A percentile compares a stretch with the other conserved stretches of the same genome.
phyloP scores from a whole-genome alignment of 768 basidiomycete genomes.

The Termitomyces sp. region DNA sequence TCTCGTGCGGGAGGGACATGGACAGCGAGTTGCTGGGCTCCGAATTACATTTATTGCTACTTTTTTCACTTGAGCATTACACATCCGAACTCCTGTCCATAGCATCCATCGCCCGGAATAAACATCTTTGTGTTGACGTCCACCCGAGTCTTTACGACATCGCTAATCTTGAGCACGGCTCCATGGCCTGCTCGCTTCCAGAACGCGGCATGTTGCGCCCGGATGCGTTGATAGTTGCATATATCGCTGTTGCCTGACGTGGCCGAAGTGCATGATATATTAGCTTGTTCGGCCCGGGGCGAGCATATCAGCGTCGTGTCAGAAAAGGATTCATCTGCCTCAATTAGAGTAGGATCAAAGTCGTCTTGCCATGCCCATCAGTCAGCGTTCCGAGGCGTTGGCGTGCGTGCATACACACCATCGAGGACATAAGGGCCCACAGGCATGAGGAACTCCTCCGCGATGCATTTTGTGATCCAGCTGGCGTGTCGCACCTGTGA shows the following conservation, averaged over 20 bases:
- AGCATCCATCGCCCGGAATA: neutral
- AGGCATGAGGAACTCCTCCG: conserved; percentile 29
- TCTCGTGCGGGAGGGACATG: conserved; percentile 20
- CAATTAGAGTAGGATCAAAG: conserved; percentile 2
- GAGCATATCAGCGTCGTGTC: neutral
- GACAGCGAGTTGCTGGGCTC: neutral
- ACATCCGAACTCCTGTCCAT: conserved; percentile 4
- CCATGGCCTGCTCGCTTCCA: conserved; percentile 10
- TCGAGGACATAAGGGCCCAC: conserved; percentile 31
- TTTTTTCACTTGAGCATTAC: no score
- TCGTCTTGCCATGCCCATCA: conserved; percentile 6
- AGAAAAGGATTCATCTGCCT: no score
- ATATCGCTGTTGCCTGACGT: no score
- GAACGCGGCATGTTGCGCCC: neutral
- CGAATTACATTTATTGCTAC: no score
- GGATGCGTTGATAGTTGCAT: neutral
- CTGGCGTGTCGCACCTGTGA: conserved; percentile 29
- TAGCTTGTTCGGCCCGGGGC: no score
- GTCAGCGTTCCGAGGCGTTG: no score
- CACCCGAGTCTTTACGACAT: conserved; percentile 2
- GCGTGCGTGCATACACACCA: conserved; percentile 12
- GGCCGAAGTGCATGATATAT: no score
- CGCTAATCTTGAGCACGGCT: conserved; percentile 6
- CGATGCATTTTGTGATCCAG: conserved; percentile 30
- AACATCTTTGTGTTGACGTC: conserved; percentile 5